Conservation (phyloP, 768 basidiomycete species). For the Lactarius evosmus region DNA sequence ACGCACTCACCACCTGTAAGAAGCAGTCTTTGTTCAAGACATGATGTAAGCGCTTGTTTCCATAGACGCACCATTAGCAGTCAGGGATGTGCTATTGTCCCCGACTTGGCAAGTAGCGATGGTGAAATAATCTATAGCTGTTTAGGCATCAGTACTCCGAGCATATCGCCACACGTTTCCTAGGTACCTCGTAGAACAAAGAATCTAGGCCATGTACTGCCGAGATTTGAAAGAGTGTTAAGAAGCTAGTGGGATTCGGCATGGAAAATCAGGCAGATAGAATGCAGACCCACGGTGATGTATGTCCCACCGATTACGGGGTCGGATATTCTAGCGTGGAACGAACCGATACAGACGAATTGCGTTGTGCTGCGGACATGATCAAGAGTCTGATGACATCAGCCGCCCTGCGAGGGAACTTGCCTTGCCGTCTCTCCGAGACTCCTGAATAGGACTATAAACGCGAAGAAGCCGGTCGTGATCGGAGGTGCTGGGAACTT, state of each 20-base stretch:
- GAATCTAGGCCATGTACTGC: slow-evolving; percentile 98
- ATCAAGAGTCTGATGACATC: slow-evolving; percentile 16
- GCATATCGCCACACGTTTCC: not conserved
- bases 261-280: not conserved
- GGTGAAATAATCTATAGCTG: slow-evolving; percentile 85
- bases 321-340: slow-evolving; percentile 94
- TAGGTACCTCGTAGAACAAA: slow-evolving; percentile 81
- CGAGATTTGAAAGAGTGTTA: slow-evolving; percentile 94
- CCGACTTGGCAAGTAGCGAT: slow-evolving; percentile 79
- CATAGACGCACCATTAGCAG: slow-evolving; percentile 48
- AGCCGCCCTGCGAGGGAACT: slow-evolving; percentile 33
- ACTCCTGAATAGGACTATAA: slow-evolving; percentile 79
- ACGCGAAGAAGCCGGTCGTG: slow-evolving; percentile 69
- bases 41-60: not conserved
- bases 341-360: slow-evolving; percentile 96
- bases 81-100: slow-evolving; percentile 49
- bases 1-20: slow-evolving; percentile 80
- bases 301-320: slow-evolving; percentile 97
- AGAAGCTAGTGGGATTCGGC: slow-evolving; percentile 56
- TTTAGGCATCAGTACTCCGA: slow-evolving; percentile 21
- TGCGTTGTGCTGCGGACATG: slow-evolving; percentile 73
- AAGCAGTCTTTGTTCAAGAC: not conserved
- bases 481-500: slow-evolving; percentile 81
- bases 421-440: slow-evolving; percentile 81
- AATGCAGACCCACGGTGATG: slow-evolving; percentile 74